Evolutionary conservation across 164 flowering plant genomes (phyloP).

Genomic region (Chimonanthus salicifolius): DNA sequence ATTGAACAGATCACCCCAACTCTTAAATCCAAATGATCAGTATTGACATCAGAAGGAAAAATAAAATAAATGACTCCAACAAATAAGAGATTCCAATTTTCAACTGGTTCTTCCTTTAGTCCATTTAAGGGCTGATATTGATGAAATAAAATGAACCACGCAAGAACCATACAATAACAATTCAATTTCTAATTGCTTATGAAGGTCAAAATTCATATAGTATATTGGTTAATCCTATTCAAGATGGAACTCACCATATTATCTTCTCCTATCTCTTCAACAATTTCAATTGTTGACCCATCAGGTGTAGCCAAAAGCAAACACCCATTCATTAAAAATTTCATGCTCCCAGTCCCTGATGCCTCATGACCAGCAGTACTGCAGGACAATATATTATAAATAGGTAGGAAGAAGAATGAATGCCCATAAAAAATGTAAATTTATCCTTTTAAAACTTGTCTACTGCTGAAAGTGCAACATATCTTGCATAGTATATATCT

Average conservation of each 20-base stretch:
- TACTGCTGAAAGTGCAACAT: not conserved
- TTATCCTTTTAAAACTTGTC: not conserved
- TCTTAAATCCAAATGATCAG: no score
- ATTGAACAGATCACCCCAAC: no score
- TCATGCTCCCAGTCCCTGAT: conserved; percentile 53
- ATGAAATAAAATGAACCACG: no score
- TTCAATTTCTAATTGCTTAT: not conserved
- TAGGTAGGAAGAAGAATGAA: no score
- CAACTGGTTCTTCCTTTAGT: no score
- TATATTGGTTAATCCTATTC: not conserved
- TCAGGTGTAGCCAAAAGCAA: conserved; percentile 43
- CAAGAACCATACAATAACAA: no score
- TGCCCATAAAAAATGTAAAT: no score
- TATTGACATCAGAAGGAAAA: no score
- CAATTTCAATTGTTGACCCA: conserved; percentile 45
- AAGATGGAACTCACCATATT: conserved; percentile 33
- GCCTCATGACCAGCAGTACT: conserved; percentile 58
- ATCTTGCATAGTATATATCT: not conserved
- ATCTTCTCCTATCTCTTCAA: conserved; percentile 46
- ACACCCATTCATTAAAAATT: conserved; percentile 53
- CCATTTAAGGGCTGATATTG: no score
- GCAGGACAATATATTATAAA: conserved; percentile 4
- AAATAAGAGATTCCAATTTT: no score
- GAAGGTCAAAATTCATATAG: not conserved
- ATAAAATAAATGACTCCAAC: no score